phyloP scores from a whole-genome alignment of 139 green algal species.

The Yamagishiella unicocca region DNA sequence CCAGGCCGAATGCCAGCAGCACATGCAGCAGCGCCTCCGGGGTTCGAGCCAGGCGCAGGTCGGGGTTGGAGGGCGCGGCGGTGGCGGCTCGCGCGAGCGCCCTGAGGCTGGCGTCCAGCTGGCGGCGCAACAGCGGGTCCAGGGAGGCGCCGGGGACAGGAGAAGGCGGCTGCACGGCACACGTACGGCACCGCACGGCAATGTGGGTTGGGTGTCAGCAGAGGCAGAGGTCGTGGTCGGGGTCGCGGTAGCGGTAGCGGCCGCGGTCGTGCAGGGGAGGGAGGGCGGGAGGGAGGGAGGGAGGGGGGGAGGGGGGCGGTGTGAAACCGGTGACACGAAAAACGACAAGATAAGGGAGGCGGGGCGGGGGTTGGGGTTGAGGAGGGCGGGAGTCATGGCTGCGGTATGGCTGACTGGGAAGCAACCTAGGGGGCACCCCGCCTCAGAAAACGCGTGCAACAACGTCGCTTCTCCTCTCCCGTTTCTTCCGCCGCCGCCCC shows the following conservation, averaged over 20 bases:
- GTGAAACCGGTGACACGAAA: too few species aligned
- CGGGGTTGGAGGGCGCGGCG: background rate
- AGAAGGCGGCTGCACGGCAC: background rate
- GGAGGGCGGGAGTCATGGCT: too few species aligned
- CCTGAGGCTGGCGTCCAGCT: conserved; percentile 16
- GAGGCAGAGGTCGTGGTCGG: background rate
- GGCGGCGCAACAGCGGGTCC: background rate
- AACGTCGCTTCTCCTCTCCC: too few species aligned
- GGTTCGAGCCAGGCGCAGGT: conserved; percentile 4
- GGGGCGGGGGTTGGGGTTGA: too few species aligned
- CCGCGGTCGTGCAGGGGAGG: background rate
- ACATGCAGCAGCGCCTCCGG: conserved; percentile 38
- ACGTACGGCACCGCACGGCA: background rate
- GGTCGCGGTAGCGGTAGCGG: background rate
- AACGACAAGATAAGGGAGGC: too few species aligned
- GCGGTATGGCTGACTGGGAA: too few species aligned
- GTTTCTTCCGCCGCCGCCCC: background rate
- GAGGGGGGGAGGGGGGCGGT: background rate
- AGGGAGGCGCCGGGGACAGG: background rate
- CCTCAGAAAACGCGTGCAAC: background rate
- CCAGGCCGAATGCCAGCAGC: conserved; percentile 9
- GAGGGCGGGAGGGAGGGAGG: background rate
- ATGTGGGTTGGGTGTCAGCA: background rate
- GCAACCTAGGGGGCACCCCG: too few species aligned
- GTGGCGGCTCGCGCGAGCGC: background rate